These are phyloP conservation scores for Fimicolochytrium jonesii DNA, from an alignment of 192 early-diverging fungal genomes.

Conservation along the genomic window DNA sequence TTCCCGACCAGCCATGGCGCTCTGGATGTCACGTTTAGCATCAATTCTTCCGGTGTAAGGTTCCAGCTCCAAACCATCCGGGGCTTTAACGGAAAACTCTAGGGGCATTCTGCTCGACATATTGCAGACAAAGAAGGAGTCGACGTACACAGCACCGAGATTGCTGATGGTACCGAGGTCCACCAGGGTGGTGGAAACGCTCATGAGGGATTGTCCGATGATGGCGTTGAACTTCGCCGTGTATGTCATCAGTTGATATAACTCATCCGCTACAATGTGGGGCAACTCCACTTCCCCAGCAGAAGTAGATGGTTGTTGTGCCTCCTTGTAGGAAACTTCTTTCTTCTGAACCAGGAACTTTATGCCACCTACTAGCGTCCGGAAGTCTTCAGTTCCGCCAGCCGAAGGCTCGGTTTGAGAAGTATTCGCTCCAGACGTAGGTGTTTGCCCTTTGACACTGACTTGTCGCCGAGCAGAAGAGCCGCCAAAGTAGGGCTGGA, in stretches of 20 bases:
- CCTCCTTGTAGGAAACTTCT: slow-evolving; percentile 17
- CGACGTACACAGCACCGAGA: slow-evolving; percentile 48
- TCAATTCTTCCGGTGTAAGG: slow-evolving; percentile 10
- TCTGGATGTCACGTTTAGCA: not conserved
- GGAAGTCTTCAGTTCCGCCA: slow-evolving; percentile 18
- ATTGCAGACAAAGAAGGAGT: slow-evolving; percentile 66
- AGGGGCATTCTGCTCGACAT: slow-evolving; percentile 65
- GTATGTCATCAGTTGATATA: slow-evolving; percentile 60
- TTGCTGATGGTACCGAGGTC: slow-evolving; percentile 60
- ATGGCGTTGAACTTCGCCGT: slow-evolving; percentile 75
- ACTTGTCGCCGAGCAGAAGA: not conserved
- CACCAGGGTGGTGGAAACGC: slow-evolving; percentile 60
- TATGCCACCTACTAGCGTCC: slow-evolving; percentile 77
- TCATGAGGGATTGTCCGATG: slow-evolving; percentile 73
- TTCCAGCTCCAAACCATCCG: slow-evolving; percentile 11
- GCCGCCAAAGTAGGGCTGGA: slow-evolving; percentile 57
- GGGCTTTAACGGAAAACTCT: slow-evolving; percentile 36
- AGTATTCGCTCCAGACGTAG: not conserved
- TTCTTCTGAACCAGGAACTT: slow-evolving; percentile 62
- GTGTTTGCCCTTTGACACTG: too few species aligned
- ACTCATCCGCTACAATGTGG: slow-evolving; percentile 5
- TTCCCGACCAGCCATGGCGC: not conserved
- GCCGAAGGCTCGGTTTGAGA: not conserved
- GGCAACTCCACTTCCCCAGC: not conserved
- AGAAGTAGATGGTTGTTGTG: not conserved